Percentiles rank a stretch among this genome's conserved stretches.
Evolutionary conservation across 148 eudicot species (phyloP).

Genomic region (Linanthus parryae): DNA sequence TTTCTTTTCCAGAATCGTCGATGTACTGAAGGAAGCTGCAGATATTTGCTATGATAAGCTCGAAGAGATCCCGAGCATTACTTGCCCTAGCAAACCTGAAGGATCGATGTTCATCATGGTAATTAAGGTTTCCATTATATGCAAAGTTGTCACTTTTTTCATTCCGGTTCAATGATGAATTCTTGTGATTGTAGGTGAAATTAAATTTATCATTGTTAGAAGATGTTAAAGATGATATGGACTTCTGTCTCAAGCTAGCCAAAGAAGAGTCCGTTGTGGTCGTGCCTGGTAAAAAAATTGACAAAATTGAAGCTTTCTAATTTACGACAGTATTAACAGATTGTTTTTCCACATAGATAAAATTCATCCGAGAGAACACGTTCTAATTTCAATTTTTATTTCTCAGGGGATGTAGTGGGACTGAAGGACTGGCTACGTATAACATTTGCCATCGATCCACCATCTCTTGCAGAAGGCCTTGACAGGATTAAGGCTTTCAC

Average conservation of each 20-base stretch:
- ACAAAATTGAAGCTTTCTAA: no score
- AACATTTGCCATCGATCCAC: conserved; percentile 48
- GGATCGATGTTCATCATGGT: conserved; percentile 53
- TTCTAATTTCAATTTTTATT: not conserved
- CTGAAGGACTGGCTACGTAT: conserved; percentile 63
- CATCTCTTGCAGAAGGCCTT: conserved; percentile 46
- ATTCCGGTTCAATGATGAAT: not conserved
- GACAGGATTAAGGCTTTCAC: conserved; percentile 50
- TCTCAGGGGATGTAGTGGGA: conserved; percentile 39
- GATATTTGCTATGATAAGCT: conserved; percentile 23
- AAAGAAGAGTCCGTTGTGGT: conserved; percentile 43
- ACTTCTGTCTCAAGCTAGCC: conserved; percentile 37
- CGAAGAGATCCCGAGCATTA: conserved; percentile 28
- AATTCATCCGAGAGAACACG: no score
- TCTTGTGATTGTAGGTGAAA: conserved; percentile 24
- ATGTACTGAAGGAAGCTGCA: conserved; percentile 27
- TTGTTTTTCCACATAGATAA: no score
- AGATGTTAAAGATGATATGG: conserved; percentile 35
- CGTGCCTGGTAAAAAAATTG: conserved; percentile 30
- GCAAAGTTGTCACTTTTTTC: not conserved
- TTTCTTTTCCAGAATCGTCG: conserved; percentile 25
- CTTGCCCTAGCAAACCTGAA: conserved; percentile 43
- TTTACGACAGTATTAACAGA: no score
- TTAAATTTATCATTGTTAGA: conserved; percentile 27
- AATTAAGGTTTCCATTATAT: no score